Base-by-base conservation (phyloP, 352 stramenopile species). In the Phytophthora vignae region DNA sequence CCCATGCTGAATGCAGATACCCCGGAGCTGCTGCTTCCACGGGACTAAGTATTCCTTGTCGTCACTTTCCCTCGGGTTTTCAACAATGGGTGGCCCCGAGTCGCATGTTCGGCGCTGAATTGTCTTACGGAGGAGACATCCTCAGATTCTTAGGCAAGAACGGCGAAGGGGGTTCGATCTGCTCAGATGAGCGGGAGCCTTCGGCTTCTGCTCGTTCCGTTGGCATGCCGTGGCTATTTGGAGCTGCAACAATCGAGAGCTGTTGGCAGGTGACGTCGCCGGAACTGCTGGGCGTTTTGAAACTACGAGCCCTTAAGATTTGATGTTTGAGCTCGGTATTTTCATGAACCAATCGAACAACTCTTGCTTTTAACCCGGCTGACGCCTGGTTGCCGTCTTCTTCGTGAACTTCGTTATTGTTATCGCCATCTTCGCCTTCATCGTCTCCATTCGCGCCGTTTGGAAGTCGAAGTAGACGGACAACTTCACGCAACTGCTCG, bases 311-410 rank as follows among this genome's bases (percentile, higher is more conserved):
- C 4, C 21, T 36, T 48, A 56, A 60, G 42, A 54, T 48, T 31
- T 90, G 77, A 11, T 73, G 64, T 50, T 92, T 90, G 7, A 96
- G 67, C 22, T 88, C 82, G 1, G 79, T 82, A 60, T 95, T 94
- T 52, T 93, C 84, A 53, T 92, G 77, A 56, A 92, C 81, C 17
- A 90, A 55, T 1, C 71, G 66, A 5, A 90, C 74, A 11, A 95
- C 71, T 11, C 76, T 67, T 3, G 53, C 64, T 29, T 79, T 79
- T 11, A 90, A n/a, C 9, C 69, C 58, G 21, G 31, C 22, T 9
- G 46, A 36, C 10, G 33, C 31, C 12, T 63, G n/a, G 4, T 76
- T 67, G 19, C 25, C 50, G 22, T 36, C 60, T 29, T 77, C 60
- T 12, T 76, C 66, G 3, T 73, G 48, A 7, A 68, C 56, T 17